A percentile compares a stretch with the other conserved stretches of the same genome.
Evolutionary conservation across 1,284 basidiomycete genomes (phyloP).

Genomic region (Moniliella sp.): DNA sequence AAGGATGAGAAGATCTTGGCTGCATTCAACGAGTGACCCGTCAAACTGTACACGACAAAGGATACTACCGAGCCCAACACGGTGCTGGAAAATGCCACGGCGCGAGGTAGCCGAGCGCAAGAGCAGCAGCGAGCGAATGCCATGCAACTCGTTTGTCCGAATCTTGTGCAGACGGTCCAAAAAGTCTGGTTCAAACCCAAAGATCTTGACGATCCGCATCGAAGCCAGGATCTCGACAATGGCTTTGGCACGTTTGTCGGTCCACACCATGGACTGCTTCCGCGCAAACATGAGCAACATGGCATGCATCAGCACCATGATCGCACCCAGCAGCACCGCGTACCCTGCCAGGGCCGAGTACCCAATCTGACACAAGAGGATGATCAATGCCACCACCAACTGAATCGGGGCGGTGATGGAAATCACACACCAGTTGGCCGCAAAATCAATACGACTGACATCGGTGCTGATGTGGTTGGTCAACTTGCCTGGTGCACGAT

Average conservation of each 20-base stretch:
- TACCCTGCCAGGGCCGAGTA: slow-evolving; percentile 63
- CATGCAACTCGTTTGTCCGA: slow-evolving; percentile 53
- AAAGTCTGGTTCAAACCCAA: slow-evolving; percentile 22
- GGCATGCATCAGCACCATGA: slow-evolving; percentile 48
- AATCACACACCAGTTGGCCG: slow-evolving; percentile 55
- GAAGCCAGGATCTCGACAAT: slow-evolving; percentile 28
- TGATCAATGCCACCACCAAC: slow-evolving; percentile 38
- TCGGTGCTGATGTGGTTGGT: slow-evolving; percentile 86
- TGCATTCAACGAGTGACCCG: slow-evolving; percentile 47
- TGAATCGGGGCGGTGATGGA: slow-evolving; percentile 48
- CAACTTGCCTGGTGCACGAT: slow-evolving; percentile 61
- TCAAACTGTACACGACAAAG: slow-evolving; percentile 57
- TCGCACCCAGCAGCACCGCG: slow-evolving; percentile 47
- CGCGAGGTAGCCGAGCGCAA: slow-evolving; percentile 51
- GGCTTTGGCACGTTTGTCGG: slow-evolving; percentile 43
- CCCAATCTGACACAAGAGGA: slow-evolving; percentile 52
- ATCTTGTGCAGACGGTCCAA: slow-evolving; percentile 49
- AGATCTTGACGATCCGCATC: slow-evolving; percentile 32
- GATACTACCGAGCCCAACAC: slow-evolving; percentile 61
- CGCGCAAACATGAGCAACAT: slow-evolving; percentile 62
- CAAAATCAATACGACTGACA: slow-evolving; percentile 71
- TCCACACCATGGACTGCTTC: slow-evolving; percentile 64
- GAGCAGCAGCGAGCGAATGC: slow-evolving; percentile 54
- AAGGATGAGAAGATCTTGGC: slow-evolving; percentile 37
- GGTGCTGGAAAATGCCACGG: slow-evolving; percentile 49